Percentiles rank a stretch among this genome's conserved stretches.
phyloP scores from a whole-genome alignment of 371 early-diverging fungal species.

The Neoconidiobolus thromboides region DNA sequence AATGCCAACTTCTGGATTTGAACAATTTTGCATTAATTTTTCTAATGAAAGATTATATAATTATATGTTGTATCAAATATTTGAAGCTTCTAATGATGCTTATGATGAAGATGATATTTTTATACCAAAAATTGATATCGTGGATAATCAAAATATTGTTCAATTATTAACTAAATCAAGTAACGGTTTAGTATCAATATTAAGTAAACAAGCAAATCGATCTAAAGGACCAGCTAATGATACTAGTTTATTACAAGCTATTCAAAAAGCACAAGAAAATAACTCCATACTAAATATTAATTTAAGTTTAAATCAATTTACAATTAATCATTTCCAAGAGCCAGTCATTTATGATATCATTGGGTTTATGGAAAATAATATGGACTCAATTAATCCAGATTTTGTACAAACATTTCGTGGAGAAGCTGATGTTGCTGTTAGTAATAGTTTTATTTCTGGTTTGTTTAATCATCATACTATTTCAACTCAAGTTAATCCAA shows the following conservation, averaged over 20 bases:
- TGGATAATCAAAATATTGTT: slow-evolving; percentile 38
- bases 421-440: slow-evolving; percentile 14
- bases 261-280: slow-evolving; percentile 18
- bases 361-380: slow-evolving; percentile 52
- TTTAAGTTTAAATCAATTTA: slow-evolving; percentile 15
- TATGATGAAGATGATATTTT: slow-evolving; percentile 10
- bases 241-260: slow-evolving; percentile 14
- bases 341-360: slow-evolving; percentile 50
- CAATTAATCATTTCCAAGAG: slow-evolving; percentile 56
- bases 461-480: slow-evolving; percentile 60
- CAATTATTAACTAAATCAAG: slow-evolving; percentile 29
- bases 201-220: slow-evolving; percentile 26
- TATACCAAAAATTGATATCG: slow-evolving; percentile 24
- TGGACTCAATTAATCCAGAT: slow-evolving; percentile 55
- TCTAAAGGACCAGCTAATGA: slow-evolving; percentile 13
- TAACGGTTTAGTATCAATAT: slow-evolving; percentile 30
- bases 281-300: slow-evolving; percentile 12
- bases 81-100: slow-evolving; percentile 12
- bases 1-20: slow-evolving; percentile 20
- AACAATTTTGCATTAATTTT: slow-evolving; percentile 55
- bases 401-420: slow-evolving; percentile 64
- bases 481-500: slow-evolving; percentile 60
- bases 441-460: slow-evolving; percentile 49
- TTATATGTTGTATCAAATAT: slow-evolving; percentile 18
- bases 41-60: slow-evolving; percentile 65